Conservation (phyloP, 1,139 yeast species). For the Diutina siamensis region DNA sequence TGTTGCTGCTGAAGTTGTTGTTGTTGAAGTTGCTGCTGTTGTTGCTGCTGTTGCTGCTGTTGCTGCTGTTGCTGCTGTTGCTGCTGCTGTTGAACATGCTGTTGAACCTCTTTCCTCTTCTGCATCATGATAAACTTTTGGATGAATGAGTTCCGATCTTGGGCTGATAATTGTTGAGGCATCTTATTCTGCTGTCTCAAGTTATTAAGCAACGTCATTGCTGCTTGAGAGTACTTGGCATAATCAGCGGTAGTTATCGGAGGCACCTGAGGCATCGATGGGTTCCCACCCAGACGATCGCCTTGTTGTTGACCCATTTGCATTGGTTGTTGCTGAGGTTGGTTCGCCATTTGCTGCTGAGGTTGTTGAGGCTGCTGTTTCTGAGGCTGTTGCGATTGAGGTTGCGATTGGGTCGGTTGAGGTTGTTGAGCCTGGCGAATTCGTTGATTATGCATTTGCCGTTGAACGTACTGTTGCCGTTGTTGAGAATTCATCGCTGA, state of each 20-base stretch:
- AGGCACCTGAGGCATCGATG: slow-evolving; percentile 13
- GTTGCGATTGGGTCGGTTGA: slow-evolving; percentile 10
- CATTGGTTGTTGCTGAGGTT: slow-evolving; percentile 7
- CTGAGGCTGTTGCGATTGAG: slow-evolving; percentile 7
- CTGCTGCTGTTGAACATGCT: background rate
- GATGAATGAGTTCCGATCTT: slow-evolving; percentile 29
- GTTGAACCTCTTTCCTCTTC: background rate
- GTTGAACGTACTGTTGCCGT: slow-evolving; percentile 10
- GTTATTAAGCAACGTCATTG: slow-evolving; percentile 25
- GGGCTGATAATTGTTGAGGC: slow-evolving; percentile 22
- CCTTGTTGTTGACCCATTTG: background rate
- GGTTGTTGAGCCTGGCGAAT: slow-evolving; percentile 7
- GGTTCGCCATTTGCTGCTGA: background rate
- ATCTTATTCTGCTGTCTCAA: slow-evolving; percentile 30
- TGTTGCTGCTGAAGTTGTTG: slow-evolving; percentile 8
- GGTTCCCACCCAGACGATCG: background rate
- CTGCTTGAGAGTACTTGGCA: slow-evolving; percentile 29
- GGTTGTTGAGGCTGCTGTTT: slow-evolving; percentile 8
- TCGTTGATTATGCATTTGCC: slow-evolving; percentile 9
- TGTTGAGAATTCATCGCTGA: slow-evolving; percentile 8
- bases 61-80: slow-evolving; percentile 7
- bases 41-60: slow-evolving; percentile 9
- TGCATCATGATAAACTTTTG: slow-evolving; percentile 21
- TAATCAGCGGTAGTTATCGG: slow-evolving; percentile 35
- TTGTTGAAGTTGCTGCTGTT: slow-evolving; percentile 7